phyloP scores from a whole-genome alignment of 257 asterid species.

The Gentiana macrophylla region DNA sequence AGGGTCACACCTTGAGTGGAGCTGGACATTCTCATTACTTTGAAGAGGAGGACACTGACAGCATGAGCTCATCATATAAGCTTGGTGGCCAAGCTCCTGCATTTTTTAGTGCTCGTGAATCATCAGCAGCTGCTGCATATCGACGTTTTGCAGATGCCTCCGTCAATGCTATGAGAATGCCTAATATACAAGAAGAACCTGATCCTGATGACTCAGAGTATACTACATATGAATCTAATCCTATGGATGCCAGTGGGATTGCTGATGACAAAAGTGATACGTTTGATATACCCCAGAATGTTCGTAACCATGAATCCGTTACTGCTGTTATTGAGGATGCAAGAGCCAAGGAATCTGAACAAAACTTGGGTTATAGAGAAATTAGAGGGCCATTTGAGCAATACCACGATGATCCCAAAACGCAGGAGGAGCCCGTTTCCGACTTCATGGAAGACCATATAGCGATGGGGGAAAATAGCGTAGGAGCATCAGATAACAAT shows the following conservation, averaged over 20 bases:
- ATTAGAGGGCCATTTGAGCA: conserved; percentile 3
- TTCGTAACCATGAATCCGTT: conserved; percentile 13
- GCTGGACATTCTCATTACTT: conserved; percentile 17
- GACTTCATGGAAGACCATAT: neutral
- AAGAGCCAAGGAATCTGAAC: conserved; percentile 23
- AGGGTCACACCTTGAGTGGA: conserved; percentile 54
- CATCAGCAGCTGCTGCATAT: conserved; percentile 81
- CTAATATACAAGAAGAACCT: conserved; percentile 26
- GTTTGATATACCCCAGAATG: conserved; percentile 10
- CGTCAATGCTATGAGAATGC: conserved; percentile 15
- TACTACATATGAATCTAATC: conserved; percentile 9
- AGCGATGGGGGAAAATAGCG: conserved; percentile 3
- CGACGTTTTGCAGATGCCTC: conserved; percentile 45
- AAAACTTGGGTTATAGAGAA: conserved; percentile 10
- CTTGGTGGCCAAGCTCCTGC: conserved; percentile 57
- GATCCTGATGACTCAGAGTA: conserved; percentile 10
- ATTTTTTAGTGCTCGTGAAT: conserved; percentile 53
- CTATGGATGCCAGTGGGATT: neutral
- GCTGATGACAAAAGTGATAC: conserved; percentile 9
- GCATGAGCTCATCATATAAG: conserved; percentile 33
- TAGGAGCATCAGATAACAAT: conserved; percentile 14
- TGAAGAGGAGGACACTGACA: conserved; percentile 37
- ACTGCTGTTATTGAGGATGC: conserved; percentile 24
- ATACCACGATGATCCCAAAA: conserved; percentile 15
- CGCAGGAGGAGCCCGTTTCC: conserved; percentile 21